phyloP scores from a whole-genome alignment of 345 rosid species.

The Moringa oleifera region DNA sequence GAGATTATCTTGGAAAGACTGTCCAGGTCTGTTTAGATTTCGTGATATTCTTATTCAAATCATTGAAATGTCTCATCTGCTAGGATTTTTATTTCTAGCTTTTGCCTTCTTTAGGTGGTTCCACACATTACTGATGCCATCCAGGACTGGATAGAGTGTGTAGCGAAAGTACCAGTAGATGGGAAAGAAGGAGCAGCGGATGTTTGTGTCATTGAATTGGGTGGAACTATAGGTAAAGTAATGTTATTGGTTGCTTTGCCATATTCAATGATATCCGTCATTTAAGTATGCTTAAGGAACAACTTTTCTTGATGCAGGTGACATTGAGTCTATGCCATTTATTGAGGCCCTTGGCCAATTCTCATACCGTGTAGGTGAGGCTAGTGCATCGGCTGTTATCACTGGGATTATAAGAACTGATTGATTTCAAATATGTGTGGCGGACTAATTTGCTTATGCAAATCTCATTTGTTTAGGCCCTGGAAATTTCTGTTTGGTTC shows the following conservation, averaged over 20 bases:
- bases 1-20: constrained; percentile 96
- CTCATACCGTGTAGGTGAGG: constrained; percentile 87
- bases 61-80: not conserved
- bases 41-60: not conserved
- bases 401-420: not conserved
- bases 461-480: constrained; percentile 48
- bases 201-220: constrained; percentile 95
- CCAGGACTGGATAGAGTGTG: constrained; percentile 96
- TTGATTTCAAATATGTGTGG: not conserved
- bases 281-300: too few relatives aligned
- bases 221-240: constrained; percentile 86
- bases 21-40: constrained; percentile 56
- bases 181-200: constrained; percentile 86
- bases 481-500: constrained; percentile 93
- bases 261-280: too few relatives aligned
- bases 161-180: constrained; percentile 76
- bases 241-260: not conserved
- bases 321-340: constrained; percentile 96
- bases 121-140: constrained; percentile 96
- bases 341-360: constrained; percentile 97
- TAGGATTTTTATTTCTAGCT: not conserved
- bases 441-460: not conserved
- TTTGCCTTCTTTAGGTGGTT: constrained; percentile 51
- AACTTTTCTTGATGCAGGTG: constrained; percentile 48
- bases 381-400: not conserved